A percentile compares a stretch with the other conserved stretches of the same genome.
phyloP scores from a whole-genome alignment of 2,329 filamentous ascomycete species.

The Alternaria ethzedia region DNA sequence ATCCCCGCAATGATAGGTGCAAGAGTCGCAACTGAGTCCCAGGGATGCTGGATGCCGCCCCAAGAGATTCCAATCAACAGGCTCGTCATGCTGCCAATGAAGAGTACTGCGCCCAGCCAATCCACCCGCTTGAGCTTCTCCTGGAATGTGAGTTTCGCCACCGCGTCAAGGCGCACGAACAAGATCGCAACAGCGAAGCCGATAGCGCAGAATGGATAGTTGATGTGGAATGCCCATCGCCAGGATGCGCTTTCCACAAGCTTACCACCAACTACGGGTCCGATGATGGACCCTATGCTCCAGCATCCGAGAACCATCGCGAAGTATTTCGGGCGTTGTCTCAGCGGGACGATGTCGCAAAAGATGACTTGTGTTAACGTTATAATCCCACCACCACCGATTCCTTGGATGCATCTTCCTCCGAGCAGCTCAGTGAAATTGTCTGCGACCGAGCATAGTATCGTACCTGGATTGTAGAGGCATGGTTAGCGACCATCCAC shows the following conservation, averaged over 20 bases:
- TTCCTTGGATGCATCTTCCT: constrained; percentile 47
- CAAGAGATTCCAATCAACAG: constrained; percentile 54
- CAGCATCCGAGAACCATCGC: constrained; percentile 52
- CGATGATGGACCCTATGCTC: constrained; percentile 61
- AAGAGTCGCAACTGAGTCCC: constrained; percentile 50
- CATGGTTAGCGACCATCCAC: neutral
- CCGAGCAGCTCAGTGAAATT: constrained; percentile 44
- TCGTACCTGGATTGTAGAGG: constrained; percentile 28
- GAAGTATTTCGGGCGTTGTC: constrained; percentile 51
- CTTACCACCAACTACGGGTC: constrained; percentile 57
- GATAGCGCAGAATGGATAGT: constrained; percentile 60
- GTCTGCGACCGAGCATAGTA: constrained; percentile 50
- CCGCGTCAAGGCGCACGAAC: constrained; percentile 30
- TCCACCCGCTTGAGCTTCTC: constrained; percentile 45
- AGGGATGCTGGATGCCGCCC: constrained; percentile 50
- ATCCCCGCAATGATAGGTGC: constrained; percentile 49
- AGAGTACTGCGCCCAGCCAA: constrained; percentile 53
- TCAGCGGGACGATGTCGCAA: constrained; percentile 54
- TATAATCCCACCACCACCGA: constrained; percentile 50
- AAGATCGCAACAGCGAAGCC: constrained; percentile 31
- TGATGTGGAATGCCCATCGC: constrained; percentile 71
- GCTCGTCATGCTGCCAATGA: constrained; percentile 45
- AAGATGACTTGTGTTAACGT: constrained; percentile 53
- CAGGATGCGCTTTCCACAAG: constrained; percentile 60
- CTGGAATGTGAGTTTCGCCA: constrained; percentile 19